Evolutionary conservation across 2,329 filamentous ascomycete genomes (phyloP).

Genomic region (Colletotrichum lindemuthianum): DNA sequence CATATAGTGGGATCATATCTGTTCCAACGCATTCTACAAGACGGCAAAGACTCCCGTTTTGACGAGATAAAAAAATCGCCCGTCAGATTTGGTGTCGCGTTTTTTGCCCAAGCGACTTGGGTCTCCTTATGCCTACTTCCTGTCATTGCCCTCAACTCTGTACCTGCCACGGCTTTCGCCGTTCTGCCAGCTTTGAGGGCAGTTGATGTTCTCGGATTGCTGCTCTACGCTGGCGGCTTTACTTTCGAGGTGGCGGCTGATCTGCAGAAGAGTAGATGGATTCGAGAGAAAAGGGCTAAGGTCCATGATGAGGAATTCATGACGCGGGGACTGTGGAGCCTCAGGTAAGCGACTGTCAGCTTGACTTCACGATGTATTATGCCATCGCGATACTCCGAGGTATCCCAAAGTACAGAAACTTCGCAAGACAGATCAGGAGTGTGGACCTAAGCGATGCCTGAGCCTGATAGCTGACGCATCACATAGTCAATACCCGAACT

Average conservation of each 20-base stretch:
- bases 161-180: conserved; percentile 64
- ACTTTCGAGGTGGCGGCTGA: conserved; percentile 71
- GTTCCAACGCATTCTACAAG: conserved; percentile 67
- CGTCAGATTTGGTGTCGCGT: conserved; percentile 49
- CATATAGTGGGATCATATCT: conserved; percentile 70
- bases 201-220: conserved; percentile 66
- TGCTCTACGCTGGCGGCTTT: conserved; percentile 68
- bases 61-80: conserved; percentile 51
- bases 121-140: conserved; percentile 74
- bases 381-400: neutral
- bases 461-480: neutral
- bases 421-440: too few species aligned
- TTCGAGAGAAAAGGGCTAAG: conserved; percentile 69
- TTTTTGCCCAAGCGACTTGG: conserved; percentile 71
- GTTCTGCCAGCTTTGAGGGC: conserved; percentile 57
- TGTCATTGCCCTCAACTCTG: conserved; percentile 70
- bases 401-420: too few species aligned
- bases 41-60: conserved; percentile 67
- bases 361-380: neutral
- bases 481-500: conserved; percentile 70
- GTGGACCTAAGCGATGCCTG: too few species aligned
- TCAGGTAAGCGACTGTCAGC: conserved; percentile 51
- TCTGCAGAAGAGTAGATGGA: conserved; percentile 71
- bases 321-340: conserved; percentile 69
- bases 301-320: conserved; percentile 74